phyloP scores from a whole-genome alignment of 2,329 filamentous ascomycete genomes.

The Aspergillus versicolor region DNA sequence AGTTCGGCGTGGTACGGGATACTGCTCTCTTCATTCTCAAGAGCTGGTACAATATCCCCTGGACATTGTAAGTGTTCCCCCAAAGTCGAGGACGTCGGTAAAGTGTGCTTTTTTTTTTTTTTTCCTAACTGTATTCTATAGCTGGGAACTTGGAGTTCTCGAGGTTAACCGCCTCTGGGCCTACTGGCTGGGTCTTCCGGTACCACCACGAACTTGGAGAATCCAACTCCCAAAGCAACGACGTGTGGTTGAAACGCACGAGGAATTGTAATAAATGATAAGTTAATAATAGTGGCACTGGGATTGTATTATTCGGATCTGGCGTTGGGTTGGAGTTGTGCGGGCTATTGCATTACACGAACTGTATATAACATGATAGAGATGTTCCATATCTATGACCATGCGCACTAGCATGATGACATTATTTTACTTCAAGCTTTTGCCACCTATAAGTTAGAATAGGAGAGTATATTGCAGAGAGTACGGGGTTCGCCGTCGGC shows the following conservation, averaged over 20 bases:
- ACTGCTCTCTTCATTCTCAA: constrained; percentile 66
- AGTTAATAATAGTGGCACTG: not conserved
- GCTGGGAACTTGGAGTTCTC: constrained; percentile 52
- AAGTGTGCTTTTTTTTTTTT: not conserved
- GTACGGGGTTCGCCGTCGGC: constrained; percentile 6
- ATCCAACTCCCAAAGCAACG: constrained; percentile 43
- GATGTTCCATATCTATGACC: not conserved
- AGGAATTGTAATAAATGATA: constrained; percentile 37
- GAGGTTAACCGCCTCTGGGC: constrained; percentile 59
- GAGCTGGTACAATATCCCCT: constrained; percentile 70
- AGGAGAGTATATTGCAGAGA: too few relatives aligned
- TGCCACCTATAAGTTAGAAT: too few relatives aligned
- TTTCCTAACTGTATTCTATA: constrained; percentile 24
- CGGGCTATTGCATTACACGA: not conserved
- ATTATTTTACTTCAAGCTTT: not conserved
- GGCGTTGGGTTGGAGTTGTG: constrained; percentile 5
- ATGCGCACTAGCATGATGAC: not conserved
- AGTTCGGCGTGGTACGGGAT: constrained; percentile 62
- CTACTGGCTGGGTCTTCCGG: constrained; percentile 63
- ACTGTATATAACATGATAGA: constrained; percentile 1
- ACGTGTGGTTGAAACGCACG: constrained; percentile 15
- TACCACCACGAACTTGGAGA: constrained; percentile 58
- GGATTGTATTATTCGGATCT: not conserved
- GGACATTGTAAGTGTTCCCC: constrained; percentile 62
- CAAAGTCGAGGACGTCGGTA: not conserved